phyloP scores from a whole-genome alignment of 2,329 filamentous ascomycete species.

The Fusarium udum region DNA sequence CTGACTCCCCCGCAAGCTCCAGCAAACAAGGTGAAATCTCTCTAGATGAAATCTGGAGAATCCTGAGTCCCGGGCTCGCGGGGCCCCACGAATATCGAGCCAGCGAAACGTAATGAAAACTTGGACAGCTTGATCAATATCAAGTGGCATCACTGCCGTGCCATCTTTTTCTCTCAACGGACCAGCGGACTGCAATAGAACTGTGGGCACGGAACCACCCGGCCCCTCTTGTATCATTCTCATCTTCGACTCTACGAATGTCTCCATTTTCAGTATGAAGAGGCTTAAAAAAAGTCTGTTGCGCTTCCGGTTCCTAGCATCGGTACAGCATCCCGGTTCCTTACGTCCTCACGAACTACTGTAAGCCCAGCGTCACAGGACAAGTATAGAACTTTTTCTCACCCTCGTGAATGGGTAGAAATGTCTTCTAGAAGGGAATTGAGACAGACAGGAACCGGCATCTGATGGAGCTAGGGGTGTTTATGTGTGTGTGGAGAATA shows the following conservation, averaged over 20 bases:
- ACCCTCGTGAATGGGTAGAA: conserved; percentile 14
- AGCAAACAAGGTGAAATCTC: conserved; percentile 33
- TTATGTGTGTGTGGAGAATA: conserved; percentile 19
- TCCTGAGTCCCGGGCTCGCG: conserved; percentile 27
- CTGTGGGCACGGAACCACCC: conserved; percentile 26
- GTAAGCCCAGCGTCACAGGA: conserved; percentile 17
- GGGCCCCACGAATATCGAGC: conserved; percentile 39
- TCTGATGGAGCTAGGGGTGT: conserved; percentile 10
- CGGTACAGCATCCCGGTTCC: background rate
- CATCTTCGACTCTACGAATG: background rate
- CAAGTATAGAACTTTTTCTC: conserved; percentile 10
- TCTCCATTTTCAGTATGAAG: background rate
- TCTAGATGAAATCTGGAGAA: conserved; percentile 22
- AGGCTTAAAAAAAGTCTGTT: background rate
- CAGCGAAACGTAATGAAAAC: conserved; percentile 43
- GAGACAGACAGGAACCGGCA: conserved; percentile 5
- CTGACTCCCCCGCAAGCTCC: conserved; percentile 28
- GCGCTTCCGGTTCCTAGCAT: conserved; percentile 5
- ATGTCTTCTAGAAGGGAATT: conserved; percentile 24
- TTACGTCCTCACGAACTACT: conserved; percentile 9
- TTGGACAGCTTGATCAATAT: background rate
- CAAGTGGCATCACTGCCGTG: conserved; percentile 16
- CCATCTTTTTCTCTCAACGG: background rate
- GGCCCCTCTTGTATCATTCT: conserved; percentile 6
- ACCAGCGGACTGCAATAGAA: background rate